Conservation (phyloP, 83 land plant genomes). For the Diphasiastrum complanatum region DNA sequence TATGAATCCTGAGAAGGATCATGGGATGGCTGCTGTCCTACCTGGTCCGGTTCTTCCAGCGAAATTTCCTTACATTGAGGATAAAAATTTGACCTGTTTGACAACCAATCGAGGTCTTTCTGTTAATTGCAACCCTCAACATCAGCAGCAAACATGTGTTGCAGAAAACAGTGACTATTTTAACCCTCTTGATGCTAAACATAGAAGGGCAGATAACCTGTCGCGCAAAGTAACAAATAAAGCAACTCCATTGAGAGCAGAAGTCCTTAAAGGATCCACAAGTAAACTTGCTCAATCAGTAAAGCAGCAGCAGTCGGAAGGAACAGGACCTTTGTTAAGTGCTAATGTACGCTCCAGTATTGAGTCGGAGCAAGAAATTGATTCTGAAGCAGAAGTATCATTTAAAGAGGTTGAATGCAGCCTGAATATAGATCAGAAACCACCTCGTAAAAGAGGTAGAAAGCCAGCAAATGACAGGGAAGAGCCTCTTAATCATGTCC, state of each 20-base stretch:
- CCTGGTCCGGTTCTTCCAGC: too few relatives aligned
- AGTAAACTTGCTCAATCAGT: background rate
- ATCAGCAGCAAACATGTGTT: slow-evolving; percentile 1
- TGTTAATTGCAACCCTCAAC: background rate
- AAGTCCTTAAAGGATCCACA: background rate
- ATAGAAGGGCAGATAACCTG: background rate
- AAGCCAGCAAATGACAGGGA: slow-evolving; percentile 15
- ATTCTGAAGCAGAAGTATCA: slow-evolving; percentile 13
- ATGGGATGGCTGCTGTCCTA: too few relatives aligned
- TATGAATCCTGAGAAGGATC: too few relatives aligned
- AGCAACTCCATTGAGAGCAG: background rate
- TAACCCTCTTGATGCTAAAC: slow-evolving; percentile 1
- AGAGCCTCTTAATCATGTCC: slow-evolving; percentile 14
- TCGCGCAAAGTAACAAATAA: background rate
- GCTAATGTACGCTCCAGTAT: slow-evolving; percentile 3
- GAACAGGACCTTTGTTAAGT: background rate
- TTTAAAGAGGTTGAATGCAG: slow-evolving; percentile 13
- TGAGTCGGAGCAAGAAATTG: slow-evolving; percentile 15
- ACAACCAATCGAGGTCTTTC: too few relatives aligned
- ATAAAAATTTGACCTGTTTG: too few relatives aligned
- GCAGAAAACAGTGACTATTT: slow-evolving; percentile 10
- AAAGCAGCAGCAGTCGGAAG: slow-evolving; percentile 12
- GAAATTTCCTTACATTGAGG: too few relatives aligned
- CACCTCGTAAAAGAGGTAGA: slow-evolving; percentile 8
- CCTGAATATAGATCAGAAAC: slow-evolving; percentile 8